A percentile compares a stretch with the other conserved stretches of the same genome.
phyloP scores from a whole-genome alignment of 2,329 filamentous ascomycete genomes.

The Verticillium klebahnii region DNA sequence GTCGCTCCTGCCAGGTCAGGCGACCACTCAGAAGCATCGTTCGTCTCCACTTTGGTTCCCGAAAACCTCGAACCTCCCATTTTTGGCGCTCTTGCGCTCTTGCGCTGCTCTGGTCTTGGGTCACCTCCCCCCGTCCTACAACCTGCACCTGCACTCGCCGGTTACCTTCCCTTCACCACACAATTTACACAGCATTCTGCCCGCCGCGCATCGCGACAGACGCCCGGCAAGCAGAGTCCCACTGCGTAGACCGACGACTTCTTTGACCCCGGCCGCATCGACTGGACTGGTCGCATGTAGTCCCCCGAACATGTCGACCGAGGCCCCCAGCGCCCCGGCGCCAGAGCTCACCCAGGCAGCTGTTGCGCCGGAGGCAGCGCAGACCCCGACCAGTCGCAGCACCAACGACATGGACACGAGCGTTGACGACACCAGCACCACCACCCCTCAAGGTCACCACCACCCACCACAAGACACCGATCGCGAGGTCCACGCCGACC shows the following conservation, averaged over 20 bases:
- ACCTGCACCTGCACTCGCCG: background rate
- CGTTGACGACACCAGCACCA: conserved; percentile 9
- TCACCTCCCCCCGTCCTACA: background rate
- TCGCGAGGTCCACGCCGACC: conserved; percentile 16
- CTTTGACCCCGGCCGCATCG: background rate
- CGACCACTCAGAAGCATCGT: background rate
- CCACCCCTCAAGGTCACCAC: conserved; percentile 18
- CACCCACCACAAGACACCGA: conserved; percentile 8
- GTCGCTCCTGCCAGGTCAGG: background rate
- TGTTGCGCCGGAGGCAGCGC: conserved; percentile 10
- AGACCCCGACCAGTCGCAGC: conserved; percentile 4
- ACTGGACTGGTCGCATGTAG: conserved; percentile 36
- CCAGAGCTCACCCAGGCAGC: conserved; percentile 27
- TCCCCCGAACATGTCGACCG: conserved; percentile 47
- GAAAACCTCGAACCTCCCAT: conserved; percentile 3
- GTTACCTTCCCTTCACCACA: background rate
- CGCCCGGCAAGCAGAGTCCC: background rate
- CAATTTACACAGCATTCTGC: background rate
- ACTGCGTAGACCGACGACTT: background rate
- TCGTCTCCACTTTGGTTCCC: background rate
- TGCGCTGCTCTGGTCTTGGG: background rate
- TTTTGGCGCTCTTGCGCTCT: background rate
- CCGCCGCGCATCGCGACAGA: background rate
- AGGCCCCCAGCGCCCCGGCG: conserved; percentile 46
- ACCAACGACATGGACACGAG: background rate